Evolutionary conservation across 306 rosid species (phyloP).

Genomic region (Castanopsis chinensis): DNA sequence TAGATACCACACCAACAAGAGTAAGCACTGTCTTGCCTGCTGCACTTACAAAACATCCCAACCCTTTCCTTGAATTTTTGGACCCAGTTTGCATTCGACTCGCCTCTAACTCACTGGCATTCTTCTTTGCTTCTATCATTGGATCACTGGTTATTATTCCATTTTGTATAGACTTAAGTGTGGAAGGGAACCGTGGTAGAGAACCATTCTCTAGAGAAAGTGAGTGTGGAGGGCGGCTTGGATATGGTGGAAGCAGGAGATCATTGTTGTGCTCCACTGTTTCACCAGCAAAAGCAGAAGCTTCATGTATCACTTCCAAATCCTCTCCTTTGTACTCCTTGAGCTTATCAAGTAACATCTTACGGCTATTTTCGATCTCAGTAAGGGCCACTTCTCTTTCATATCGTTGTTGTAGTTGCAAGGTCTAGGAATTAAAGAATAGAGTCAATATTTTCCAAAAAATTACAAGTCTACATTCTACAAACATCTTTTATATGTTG

Average conservation of each 20-base stretch:
- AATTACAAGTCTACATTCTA: background rate
- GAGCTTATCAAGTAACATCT: slow-evolving; percentile 70
- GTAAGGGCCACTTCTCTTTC: slow-evolving; percentile 84
- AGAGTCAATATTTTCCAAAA: slow-evolving; percentile 14
- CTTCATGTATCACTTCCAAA: slow-evolving; percentile 81
- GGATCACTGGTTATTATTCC: slow-evolving; percentile 42
- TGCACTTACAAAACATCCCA: slow-evolving; percentile 41
- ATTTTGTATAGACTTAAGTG: slow-evolving; percentile 47
- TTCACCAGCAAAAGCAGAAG: slow-evolving; percentile 87
- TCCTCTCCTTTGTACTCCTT: slow-evolving; percentile 74
- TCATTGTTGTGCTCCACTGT: slow-evolving; percentile 75
- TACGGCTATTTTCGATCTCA: slow-evolving; percentile 85
- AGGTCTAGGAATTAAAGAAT: slow-evolving; percentile 44
- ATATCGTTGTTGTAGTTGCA: slow-evolving; percentile 73
- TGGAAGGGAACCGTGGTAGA: slow-evolving; percentile 39
- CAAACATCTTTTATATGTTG: background rate
- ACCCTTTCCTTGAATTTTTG: slow-evolving; percentile 43
- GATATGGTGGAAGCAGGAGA: slow-evolving; percentile 90
- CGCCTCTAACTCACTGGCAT: slow-evolving; percentile 24
- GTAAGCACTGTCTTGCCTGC: slow-evolving; percentile 72
- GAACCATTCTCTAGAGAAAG: slow-evolving; percentile 46
- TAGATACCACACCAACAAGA: slow-evolving; percentile 64
- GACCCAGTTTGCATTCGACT: slow-evolving; percentile 32
- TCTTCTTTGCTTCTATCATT: slow-evolving; percentile 35
- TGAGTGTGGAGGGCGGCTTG: slow-evolving; percentile 57